These are phyloP conservation scores for Vanrija humicola DNA, from an alignment of 1,284 basidiomycete genomes.

Conservation along the genomic window DNA sequence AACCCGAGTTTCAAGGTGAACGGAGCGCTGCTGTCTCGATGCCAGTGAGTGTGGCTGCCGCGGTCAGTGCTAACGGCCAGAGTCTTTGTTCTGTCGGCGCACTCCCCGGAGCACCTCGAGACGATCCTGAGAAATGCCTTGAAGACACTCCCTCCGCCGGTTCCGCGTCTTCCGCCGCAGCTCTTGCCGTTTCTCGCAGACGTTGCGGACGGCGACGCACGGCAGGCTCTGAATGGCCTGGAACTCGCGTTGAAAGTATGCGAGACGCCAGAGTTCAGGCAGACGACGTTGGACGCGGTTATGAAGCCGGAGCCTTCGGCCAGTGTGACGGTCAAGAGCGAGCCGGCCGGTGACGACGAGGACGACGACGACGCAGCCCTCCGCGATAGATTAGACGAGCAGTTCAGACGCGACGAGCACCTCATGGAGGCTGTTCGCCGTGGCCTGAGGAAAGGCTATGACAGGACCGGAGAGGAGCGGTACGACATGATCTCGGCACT, in stretches of 20 bases:
- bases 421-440: constrained; percentile 48
- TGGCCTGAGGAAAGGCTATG: constrained; percentile 56
- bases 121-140: constrained; percentile 44
- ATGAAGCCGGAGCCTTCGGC: neutral
- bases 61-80: constrained; percentile 12
- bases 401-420: constrained; percentile 29
- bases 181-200: constrained; percentile 54
- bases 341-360: neutral
- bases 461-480: constrained; percentile 67
- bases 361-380: neutral
- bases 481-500: constrained; percentile 86
- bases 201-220: constrained; percentile 52
- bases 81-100: constrained; percentile 42
- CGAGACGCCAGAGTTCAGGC: constrained; percentile 16
- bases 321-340: neutral
- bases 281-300: constrained; percentile 15
- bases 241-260: constrained; percentile 50
- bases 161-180: constrained; percentile 48
- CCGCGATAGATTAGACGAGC: no score
- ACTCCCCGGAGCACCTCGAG: constrained; percentile 37
- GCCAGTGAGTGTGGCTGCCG: constrained; percentile 56
- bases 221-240: constrained; percentile 50
- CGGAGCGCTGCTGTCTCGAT: constrained; percentile 71
- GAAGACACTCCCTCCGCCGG: constrained; percentile 33
- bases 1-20: constrained; percentile 85